Evolutionary conservation across 2,329 filamentous ascomycete genomes (phyloP), one percentile per base, ranked within the genome.

Genomic region (Ilyonectria mors-panacis): DNA sequence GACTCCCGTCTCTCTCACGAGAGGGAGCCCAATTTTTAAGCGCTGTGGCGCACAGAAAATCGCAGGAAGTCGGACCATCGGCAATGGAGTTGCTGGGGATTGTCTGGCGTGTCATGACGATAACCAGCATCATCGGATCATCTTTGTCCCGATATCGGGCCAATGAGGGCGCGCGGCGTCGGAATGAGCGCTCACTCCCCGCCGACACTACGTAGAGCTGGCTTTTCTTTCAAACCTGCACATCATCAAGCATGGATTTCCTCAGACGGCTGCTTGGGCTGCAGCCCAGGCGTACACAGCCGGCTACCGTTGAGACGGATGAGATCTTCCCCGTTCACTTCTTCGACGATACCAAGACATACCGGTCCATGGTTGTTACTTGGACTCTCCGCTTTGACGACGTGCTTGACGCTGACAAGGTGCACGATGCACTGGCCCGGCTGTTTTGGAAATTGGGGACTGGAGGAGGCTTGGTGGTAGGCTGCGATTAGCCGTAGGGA

Each of bases 391-490:
- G 66, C 19, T 70, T 71, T 15, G 45, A 71, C 51, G 66, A 70
- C n/a, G 61, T 67, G 3, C 78, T 86, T 2, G 83, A 86, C 59
- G 70, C 76, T 0, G 72, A 81, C 0, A 82, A 77, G 21, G 74
- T 86, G 23, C 54, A 64, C 10, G 7, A 23, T 3, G 55, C 66
- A 6, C 28, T 67, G 0, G 54, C 42, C 1, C 44, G 59, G 19
- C 54, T 70, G 56, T n/a, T n/a, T 37, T 72, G 12, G 33, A 81
- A 10, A 80, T 76, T 13, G 81, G 79, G 0, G 81, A 81, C 23
- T 86, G 84, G 84, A 78, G 77, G 19, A 84, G 83, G 63, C 66
- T 86, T 1, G 83, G 83, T 0, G 84, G 82, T 15, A 78, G 69
- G 23, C 45, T 68, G 7, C 42, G 70, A 6, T 21, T 61, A 3